phyloP scores from a whole-genome alignment of 805 yeast species.

The Yarrowia osloensis region DNA sequence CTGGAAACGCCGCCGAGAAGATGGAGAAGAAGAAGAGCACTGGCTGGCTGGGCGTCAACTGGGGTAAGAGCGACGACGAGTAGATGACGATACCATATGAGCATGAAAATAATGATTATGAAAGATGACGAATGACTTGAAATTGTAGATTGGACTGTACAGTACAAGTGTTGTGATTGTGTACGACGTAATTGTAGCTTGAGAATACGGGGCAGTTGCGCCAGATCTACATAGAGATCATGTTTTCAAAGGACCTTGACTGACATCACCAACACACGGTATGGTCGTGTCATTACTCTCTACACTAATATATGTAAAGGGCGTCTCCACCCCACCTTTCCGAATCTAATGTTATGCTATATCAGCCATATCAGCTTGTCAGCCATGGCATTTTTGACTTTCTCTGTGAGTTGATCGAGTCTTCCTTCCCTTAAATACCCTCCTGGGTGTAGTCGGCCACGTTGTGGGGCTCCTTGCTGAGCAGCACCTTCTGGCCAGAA shows the following conservation, averaged over 20 bases:
- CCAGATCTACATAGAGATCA: no score
- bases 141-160: not conserved
- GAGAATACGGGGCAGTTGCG: no score
- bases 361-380: constrained; percentile 27
- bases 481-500: constrained; percentile 65
- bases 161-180: no score
- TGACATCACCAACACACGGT: no score
- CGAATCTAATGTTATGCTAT: constrained; percentile 30
- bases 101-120: constrained; percentile 26
- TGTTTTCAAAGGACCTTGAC: no score
- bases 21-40: constrained; percentile 41
- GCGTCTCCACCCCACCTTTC: not conserved
- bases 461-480: constrained; percentile 63
- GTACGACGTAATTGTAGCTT: no score
- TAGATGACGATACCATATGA: not conserved
- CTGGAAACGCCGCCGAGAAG: constrained; percentile 36
- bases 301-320: no score
- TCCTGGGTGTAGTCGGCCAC: constrained; percentile 67
- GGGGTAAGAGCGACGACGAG: constrained; percentile 74
- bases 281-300: no score
- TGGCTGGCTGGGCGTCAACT: constrained; percentile 78
- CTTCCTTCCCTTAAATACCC: constrained; percentile 25
- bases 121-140: not conserved
- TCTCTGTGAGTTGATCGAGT: not conserved
- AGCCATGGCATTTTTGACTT: constrained; percentile 24